A percentile compares a stretch with the other conserved stretches of the same genome.
phyloP scores from a whole-genome alignment of 2,329 filamentous ascomycete genomes.

The Dactylonectria macrodidyma region DNA sequence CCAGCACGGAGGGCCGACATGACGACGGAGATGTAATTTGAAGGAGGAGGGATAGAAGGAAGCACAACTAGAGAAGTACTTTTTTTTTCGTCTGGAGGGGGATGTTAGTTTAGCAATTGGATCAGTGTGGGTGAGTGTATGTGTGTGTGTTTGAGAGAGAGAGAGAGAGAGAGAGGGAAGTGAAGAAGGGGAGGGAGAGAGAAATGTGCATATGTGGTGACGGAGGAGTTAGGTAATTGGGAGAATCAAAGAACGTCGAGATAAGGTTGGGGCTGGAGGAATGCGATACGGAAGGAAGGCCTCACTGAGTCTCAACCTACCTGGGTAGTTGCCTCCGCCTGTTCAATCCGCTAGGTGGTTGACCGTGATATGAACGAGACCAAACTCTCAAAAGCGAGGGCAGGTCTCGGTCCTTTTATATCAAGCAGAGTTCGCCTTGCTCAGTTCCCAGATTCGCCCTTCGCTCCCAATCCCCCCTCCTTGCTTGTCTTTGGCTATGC shows the following conservation, averaged over 20 bases:
- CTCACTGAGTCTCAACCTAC: not conserved
- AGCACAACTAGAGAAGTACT: not conserved
- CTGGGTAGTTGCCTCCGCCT: not conserved
- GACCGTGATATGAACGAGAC: not conserved
- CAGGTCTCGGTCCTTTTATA: conserved; percentile 33
- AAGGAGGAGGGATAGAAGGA: not conserved
- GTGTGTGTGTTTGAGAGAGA: not conserved
- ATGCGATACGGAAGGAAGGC: not conserved
- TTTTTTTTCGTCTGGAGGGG: not conserved
- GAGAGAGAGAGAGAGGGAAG: not conserved
- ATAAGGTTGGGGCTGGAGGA: conserved; percentile 4
- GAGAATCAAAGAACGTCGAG: not conserved
- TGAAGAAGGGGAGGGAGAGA: not conserved
- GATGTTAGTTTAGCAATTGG: not conserved
- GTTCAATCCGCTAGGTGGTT: not conserved
- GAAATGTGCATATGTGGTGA: not conserved
- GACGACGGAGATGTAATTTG: conserved; percentile 28
- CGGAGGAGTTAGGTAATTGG: no score
- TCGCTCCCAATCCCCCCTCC: not conserved
- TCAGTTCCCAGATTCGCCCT: not conserved
- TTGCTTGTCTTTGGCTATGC: conserved; percentile 14
- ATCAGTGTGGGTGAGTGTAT: not conserved
- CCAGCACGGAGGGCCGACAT: conserved; percentile 51
- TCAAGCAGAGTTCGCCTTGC: not conserved
- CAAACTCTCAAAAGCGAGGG: conserved; percentile 4